phyloP scores from a whole-genome alignment of 352 stramenopile species.

The Globisporangium spinosum region DNA sequence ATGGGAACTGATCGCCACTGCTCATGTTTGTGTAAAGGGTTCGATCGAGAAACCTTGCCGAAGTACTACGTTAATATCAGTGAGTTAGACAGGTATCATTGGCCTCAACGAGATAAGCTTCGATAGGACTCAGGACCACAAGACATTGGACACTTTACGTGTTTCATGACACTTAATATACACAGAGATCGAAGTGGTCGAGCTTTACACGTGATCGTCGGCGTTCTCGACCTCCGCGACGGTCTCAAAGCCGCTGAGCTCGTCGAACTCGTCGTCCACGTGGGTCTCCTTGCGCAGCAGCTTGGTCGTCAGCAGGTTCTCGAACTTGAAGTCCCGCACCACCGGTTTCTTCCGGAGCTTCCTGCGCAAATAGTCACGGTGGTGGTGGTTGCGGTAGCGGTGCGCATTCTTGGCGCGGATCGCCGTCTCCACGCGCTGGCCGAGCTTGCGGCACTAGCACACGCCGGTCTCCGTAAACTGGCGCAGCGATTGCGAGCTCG shows the following conservation, averaged over 20 bases:
- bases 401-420: constrained; percentile 21
- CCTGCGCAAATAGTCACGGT: constrained; percentile 13
- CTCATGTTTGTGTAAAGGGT: background rate
- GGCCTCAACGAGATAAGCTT: background rate
- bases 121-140: no score
- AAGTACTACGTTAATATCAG: no score
- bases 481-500: constrained; percentile 13
- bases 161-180: no score
- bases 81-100: background rate
- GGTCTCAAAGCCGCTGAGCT: constrained; percentile 17
- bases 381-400: constrained; percentile 15
- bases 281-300: constrained; percentile 13
- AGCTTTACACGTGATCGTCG: background rate
- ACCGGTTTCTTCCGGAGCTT: constrained; percentile 9
- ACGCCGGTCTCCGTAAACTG: constrained; percentile 31
- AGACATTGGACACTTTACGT: background rate
- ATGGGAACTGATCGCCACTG: background rate
- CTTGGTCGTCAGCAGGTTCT: constrained; percentile 20
- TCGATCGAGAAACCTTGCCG: no score
- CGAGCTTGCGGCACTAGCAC: constrained; percentile 49
- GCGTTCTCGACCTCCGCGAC: constrained; percentile 8
- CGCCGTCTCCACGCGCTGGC: constrained; percentile 41
- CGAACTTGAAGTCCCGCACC: constrained; percentile 1
- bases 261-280: constrained; percentile 4
- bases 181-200: no score